Base-by-base conservation (phyloP, 352 stramenopile genomes). In the Blastocystis sp. region DNA sequence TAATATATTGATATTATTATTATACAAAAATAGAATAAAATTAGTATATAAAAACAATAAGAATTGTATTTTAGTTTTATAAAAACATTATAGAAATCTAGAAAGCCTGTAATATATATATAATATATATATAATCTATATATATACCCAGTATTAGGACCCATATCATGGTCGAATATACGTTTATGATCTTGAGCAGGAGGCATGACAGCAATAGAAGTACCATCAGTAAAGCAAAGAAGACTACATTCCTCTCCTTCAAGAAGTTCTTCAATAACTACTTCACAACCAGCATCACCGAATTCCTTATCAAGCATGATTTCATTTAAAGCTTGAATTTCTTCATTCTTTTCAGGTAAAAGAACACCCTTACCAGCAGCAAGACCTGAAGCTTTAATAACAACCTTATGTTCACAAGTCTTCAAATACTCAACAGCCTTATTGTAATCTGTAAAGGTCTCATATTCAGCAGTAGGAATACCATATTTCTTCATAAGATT, bases 361-460 rank as follows among this genome's bases (percentile, higher is more conserved):
- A 99, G 70, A 19, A 98, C 92, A 39, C 92, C 92, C 73, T 99
- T 99, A 27, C 92, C 92, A 19, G 91, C 92, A 40, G 92, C 92
- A 25, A 99, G 87, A 25, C 92, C 92, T n/a, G 85, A 95, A 36
- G 90, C 89, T 75, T 97, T 99, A 66, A 98, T 86, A 21, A 99
- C 91, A 37, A 96, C 84, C 55, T 80, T 78, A 64, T 93, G 79
- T 58, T 86, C 75, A 23, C 94, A 77, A 24, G 77, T 80, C 65
- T 93, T 73, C 10, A 97, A 70, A 70, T 95, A 95, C 28, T 74
- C 68, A 55, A 79, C 78, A 19, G 84, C 86, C 19, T 79, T 73
- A 2, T 83, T 75, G 57, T 83, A 83, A 48, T 89, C 76, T 0
- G 79, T 93, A 68, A 99, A 99, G 59, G 82, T 95, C 43, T 78